phyloP scores from a whole-genome alignment of 495 filamentous ascomycete genomes.

The Venustampulla echinocandica region DNA sequence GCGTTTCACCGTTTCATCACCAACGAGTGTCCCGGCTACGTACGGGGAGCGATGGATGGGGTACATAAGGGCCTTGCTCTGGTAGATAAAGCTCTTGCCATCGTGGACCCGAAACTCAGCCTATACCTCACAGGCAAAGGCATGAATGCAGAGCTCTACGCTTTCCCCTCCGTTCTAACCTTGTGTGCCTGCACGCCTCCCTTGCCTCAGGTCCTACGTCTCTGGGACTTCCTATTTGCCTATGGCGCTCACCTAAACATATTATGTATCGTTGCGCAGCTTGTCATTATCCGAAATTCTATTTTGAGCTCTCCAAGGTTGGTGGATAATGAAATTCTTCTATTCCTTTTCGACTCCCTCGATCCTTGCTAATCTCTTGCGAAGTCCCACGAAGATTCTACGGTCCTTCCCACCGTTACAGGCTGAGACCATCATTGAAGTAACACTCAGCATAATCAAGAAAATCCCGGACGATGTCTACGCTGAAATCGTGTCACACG shows the following conservation, averaged over 20 bases:
- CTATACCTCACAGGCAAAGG: conserved; percentile 73
- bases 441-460: conserved; percentile 68
- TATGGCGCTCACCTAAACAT: conserved; percentile 94
- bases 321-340: conserved; percentile 30
- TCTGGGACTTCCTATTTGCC: conserved; percentile 98
- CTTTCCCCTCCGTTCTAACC: conserved; percentile 93
- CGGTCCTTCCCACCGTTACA: conserved; percentile 82
- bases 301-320: conserved; percentile 80
- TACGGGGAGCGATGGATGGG: conserved; percentile 92
- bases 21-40: conserved; percentile 84
- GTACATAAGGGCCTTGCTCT: conserved; percentile 86
- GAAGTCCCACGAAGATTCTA: conserved; percentile 82
- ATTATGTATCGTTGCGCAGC: conserved; percentile 92
- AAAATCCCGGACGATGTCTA: conserved; percentile 88
- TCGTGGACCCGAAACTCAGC: conserved; percentile 84
- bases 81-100: conserved; percentile 82
- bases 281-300: conserved; percentile 77
- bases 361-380: conserved; percentile 4
- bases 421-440: conserved; percentile 68
- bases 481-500: conserved; percentile 78
- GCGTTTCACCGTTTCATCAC: conserved; percentile 87
- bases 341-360: background rate
- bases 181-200: conserved; percentile 96
- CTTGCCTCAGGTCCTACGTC: conserved; percentile 79
- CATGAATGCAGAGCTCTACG: conserved; percentile 88